Conservation (phyloP, 2,329 filamentous ascomycete species). For the Plenodomus lindquistii region DNA sequence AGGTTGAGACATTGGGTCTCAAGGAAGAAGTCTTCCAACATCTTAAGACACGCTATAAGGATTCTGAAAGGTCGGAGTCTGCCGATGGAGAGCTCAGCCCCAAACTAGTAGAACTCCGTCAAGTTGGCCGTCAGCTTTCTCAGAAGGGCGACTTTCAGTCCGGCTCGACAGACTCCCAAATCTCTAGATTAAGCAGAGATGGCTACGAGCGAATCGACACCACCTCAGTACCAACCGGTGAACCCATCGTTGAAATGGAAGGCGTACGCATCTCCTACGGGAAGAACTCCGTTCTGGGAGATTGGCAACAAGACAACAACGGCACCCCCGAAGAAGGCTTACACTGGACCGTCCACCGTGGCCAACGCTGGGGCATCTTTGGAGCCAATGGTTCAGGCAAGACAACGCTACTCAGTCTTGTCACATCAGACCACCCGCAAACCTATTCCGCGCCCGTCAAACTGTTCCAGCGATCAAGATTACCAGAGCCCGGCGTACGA, state of each 20-base stretch:
- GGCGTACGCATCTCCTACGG: constrained; percentile 83
- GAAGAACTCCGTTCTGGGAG: constrained; percentile 74
- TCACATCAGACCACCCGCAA: constrained; percentile 95
- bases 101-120: constrained; percentile 28
- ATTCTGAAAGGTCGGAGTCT: constrained; percentile 18
- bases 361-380: constrained; percentile 89
- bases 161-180: constrained; percentile 1
- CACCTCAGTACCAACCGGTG: constrained; percentile 50
- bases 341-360: constrained; percentile 79
- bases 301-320: constrained; percentile 68
- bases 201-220: constrained; percentile 32
- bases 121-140: constrained; percentile 34
- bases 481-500: constrained; percentile 71
- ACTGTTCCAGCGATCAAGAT: constrained; percentile 79
- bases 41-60: constrained; percentile 31
- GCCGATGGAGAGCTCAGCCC: constrained; percentile 13
- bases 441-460: constrained; percentile 86
- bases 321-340: constrained; percentile 64
- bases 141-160: constrained; percentile 30
- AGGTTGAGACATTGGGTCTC: constrained; percentile 66
- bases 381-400: constrained; percentile 95
- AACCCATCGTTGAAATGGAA: constrained; percentile 82
- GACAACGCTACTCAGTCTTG: constrained; percentile 88
- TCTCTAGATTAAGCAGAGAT: constrained; percentile 32
- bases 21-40: constrained; percentile 65